Evolutionary conservation across 2,329 filamentous ascomycete genomes (phyloP), one percentile per base, ranked within the genome.

Genomic region (Colletotrichum tropicicola): DNA sequence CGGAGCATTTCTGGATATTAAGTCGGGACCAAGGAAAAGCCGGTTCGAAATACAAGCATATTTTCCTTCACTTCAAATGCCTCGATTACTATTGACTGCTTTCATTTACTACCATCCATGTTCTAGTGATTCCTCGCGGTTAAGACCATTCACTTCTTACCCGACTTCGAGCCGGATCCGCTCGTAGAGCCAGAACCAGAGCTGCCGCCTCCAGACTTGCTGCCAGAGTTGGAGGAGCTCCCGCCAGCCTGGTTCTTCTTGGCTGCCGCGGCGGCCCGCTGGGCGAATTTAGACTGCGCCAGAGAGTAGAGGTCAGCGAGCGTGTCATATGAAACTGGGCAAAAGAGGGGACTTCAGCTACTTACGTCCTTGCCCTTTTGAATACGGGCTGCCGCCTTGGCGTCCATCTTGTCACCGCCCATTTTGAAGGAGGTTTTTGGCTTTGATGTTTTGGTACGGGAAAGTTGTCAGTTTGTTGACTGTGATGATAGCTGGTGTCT

Each of bases 281-380:
- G 13, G 23, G 49, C 49, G 12, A 53, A 53, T 3, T 8, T 6
- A 6, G 12, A 13, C 35, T 39, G 7, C 15, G 6, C 10, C 35
- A 15, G n/a, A n/a, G n/a, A n/a, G n/a, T n/a, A n/a, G n/a, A n/a
- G n/a, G n/a, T n/a, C n/a, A n/a, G n/a, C n/a, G n/a, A n/a, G n/a
- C n/a, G 2, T n/a, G 5, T 39, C 35, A n/a, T 6, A 39, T 39
- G 35, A 3, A 13, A 6, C 15, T n/a, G 3, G 35, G 15, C 15
- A 8, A 8, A 9, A 9, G 12, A 47, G 12, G 44, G 44, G 1
- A 17, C 28, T 5, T 10, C 7, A n/a, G n/a, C n/a, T n/a, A 53
- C 49, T 43, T 41, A 53, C 49, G n/a, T 53, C 35, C 21, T 53
- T 41, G 35, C 49, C 49, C 32, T 53, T 53, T 19, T 19, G n/a